A percentile compares a stretch with the other conserved stretches of the same genome.
Evolutionary conservation across 176 grass and related monocot genomes (phyloP).

Genomic region (Ensete ventricosum): DNA sequence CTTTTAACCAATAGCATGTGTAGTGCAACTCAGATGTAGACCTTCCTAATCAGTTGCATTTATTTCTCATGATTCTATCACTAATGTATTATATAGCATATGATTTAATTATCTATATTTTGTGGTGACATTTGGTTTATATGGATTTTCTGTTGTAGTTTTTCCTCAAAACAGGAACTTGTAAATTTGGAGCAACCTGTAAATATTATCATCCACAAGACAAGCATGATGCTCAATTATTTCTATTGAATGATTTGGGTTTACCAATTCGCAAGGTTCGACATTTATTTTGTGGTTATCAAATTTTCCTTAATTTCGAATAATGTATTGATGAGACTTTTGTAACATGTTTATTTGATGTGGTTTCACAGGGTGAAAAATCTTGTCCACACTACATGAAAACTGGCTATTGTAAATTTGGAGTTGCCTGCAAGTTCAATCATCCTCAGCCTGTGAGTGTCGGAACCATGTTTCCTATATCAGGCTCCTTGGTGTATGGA

Average conservation of each 20-base stretch:
- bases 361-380: conserved; percentile 5
- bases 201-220: conserved; percentile 37
- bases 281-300: background rate
- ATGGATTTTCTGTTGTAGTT: conserved; percentile 25
- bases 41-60: background rate
- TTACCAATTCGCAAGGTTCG: conserved; percentile 34
- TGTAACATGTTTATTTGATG: background rate
- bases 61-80: background rate
- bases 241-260: conserved; percentile 32
- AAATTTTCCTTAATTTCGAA: background rate
- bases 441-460: conserved; percentile 27
- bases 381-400: conserved; percentile 6
- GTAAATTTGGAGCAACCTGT: conserved; percentile 29
- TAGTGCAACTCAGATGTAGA: background rate
- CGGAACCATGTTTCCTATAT: conserved; percentile 16
- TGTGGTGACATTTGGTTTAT: background rate
- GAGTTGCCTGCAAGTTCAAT: conserved; percentile 36
- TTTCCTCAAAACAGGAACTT: conserved; percentile 45
- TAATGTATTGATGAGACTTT: background rate
- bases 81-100: background rate
- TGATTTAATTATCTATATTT: background rate
- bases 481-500: conserved; percentile 16
- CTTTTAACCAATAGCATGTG: background rate
- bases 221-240: conserved; percentile 17
- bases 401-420: conserved; percentile 19